phyloP scores from a whole-genome alignment of 179 eudicot species.

The Drosera spatulata region DNA sequence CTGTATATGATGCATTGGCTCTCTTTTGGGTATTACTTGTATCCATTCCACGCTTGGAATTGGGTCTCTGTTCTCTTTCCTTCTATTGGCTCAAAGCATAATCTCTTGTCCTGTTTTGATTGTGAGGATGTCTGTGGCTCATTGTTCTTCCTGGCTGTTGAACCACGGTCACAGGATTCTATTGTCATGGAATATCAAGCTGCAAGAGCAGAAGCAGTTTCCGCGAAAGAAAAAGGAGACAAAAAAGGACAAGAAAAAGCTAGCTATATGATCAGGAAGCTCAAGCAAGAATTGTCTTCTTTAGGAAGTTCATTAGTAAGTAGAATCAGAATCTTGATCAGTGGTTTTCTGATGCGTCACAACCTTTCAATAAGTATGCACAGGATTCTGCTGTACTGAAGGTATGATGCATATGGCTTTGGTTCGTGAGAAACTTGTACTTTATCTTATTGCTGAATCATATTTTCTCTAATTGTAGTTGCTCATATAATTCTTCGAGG shows the following conservation, averaged over 20 bases:
- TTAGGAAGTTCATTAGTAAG: slow-evolving; percentile 60
- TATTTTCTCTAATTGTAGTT: no score
- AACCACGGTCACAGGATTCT: slow-evolving; percentile 45
- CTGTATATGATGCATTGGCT: no score
- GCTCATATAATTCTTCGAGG: no score
- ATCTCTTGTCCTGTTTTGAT: background rate
- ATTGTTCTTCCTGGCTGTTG: slow-evolving; percentile 29
- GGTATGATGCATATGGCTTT: slow-evolving; percentile 28
- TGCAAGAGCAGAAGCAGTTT: slow-evolving; percentile 71
- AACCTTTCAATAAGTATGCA: slow-evolving; percentile 73
- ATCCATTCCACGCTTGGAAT: no score
- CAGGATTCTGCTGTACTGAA: slow-evolving; percentile 60
- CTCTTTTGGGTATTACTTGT: no score
- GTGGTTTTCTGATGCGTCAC: slow-evolving; percentile 84
- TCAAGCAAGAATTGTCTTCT: slow-evolving; percentile 76
- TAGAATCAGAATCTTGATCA: slow-evolving; percentile 53
- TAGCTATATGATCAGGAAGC: slow-evolving; percentile 58
- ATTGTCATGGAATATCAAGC: slow-evolving; percentile 57
- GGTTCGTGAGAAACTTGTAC: background rate
- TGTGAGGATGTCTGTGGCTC: slow-evolving; percentile 1
- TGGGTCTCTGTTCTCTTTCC: no score
- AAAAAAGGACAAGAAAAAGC: slow-evolving; percentile 67
- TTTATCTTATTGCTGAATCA: background rate
- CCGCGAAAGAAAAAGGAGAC: slow-evolving; percentile 77
- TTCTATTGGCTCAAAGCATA: no score